Evolutionary conservation across 2,329 filamentous ascomycete species (phyloP).

Genomic region (Ascosphaera apis): DNA sequence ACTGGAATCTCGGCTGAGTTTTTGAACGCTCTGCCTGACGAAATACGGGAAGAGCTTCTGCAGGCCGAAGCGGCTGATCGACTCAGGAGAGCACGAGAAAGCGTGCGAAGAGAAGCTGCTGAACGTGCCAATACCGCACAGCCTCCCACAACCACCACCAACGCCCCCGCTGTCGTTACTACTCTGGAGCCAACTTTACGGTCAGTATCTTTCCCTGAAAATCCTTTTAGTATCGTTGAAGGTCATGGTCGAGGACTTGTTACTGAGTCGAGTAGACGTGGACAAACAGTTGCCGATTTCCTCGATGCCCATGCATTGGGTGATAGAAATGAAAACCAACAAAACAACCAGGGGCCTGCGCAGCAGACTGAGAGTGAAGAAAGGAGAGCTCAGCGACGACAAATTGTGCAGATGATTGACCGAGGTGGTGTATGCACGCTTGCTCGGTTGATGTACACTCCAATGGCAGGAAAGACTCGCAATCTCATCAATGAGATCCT

Average conservation of each 20-base stretch:
- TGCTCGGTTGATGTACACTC: slow-evolving; percentile 93
- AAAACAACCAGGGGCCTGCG: slow-evolving; percentile 10
- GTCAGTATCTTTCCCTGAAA: background rate
- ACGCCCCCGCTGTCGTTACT: slow-evolving; percentile 74
- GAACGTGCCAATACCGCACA: slow-evolving; percentile 25
- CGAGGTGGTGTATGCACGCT: slow-evolving; percentile 91
- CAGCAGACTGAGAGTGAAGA: slow-evolving; percentile 18
- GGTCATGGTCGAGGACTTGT: slow-evolving; percentile 68
- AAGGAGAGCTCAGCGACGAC: slow-evolving; percentile 49
- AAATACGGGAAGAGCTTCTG: slow-evolving; percentile 73
- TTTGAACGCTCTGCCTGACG: slow-evolving; percentile 70
- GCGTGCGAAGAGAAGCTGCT: slow-evolving; percentile 44
- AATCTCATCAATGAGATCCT: slow-evolving; percentile 69
- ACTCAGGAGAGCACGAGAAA: slow-evolving; percentile 67
- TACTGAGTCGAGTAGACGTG: slow-evolving; percentile 39
- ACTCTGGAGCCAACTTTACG: slow-evolving; percentile 69
- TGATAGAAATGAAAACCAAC: slow-evolving; percentile 10
- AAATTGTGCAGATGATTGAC: slow-evolving; percentile 89
- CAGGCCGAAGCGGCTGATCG: slow-evolving; percentile 78
- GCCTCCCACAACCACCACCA: slow-evolving; percentile 50
- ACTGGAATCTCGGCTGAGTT: slow-evolving; percentile 93
- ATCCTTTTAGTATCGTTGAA: slow-evolving; percentile 33
- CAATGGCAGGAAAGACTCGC: slow-evolving; percentile 69
- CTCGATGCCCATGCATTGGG: slow-evolving; percentile 19
- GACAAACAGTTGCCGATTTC: slow-evolving; percentile 25